Conservation (phyloP, 345 rosid species). For the Dimocarpus longan region DNA sequence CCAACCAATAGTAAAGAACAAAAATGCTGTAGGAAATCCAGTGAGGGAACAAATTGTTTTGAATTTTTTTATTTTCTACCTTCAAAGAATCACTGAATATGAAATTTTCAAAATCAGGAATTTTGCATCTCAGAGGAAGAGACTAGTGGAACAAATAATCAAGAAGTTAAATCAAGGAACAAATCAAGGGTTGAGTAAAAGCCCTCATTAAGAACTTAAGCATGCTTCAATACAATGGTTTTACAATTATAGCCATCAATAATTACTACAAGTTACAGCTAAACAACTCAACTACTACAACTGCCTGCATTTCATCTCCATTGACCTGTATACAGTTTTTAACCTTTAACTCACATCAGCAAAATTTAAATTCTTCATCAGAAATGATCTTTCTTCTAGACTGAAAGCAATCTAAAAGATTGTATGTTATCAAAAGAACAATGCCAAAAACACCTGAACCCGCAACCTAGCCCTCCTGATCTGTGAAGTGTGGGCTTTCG, state of each 20-base stretch:
- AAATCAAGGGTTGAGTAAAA: no score
- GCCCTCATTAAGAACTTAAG: background rate
- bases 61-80: no score
- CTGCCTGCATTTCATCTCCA: background rate
- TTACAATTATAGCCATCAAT: background rate
- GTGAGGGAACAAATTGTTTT: no score
- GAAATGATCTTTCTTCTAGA: background rate
- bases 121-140: background rate
- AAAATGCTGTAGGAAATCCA: no score
- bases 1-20: no score
- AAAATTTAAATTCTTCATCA: slow-evolving; percentile 13
- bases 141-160: background rate
- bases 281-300: slow-evolving; percentile 3
- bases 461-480: slow-evolving; percentile 51
- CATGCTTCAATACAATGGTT: slow-evolving; percentile 4
- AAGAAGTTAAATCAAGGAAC: background rate
- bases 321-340: background rate
- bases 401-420: background rate
- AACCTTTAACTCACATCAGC: slow-evolving; percentile 12
- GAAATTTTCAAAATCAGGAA: no score
- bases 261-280: slow-evolving; percentile 4
- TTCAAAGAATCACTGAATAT: no score
- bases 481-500: slow-evolving; percentile 71
- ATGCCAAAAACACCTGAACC: slow-evolving; percentile 6
- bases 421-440: background rate